Conservation (phyloP, 768 basidiomycete species). For the Tulasnella sp. region DNA sequence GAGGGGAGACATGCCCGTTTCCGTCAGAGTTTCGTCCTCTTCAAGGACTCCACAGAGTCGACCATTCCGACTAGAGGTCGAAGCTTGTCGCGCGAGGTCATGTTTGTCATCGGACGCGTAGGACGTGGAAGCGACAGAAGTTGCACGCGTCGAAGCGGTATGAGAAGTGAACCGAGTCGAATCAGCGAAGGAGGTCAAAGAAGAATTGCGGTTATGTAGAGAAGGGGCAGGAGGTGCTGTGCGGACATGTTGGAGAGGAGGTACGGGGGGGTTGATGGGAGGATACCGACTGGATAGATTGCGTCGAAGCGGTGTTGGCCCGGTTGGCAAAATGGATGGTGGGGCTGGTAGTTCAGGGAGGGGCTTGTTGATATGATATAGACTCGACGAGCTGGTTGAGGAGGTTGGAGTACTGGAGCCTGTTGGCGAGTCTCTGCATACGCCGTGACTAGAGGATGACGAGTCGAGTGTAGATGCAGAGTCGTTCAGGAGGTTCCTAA, state of each 20-base stretch:
- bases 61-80: neutral
- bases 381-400: neutral
- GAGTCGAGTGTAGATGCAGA: neutral
- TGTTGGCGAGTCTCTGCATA: neutral
- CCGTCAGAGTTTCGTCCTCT: neutral
- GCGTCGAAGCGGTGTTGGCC: neutral
- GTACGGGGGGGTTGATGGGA: too few relatives aligned
- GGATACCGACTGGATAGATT: slow-evolving; percentile 4
- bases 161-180: slow-evolving; percentile 1
- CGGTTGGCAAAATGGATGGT: neutral
- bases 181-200: slow-evolving; percentile 9
- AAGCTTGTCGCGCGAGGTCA: neutral
- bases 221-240: neutral
- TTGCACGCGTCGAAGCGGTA: neutral
- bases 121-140: slow-evolving; percentile 1
- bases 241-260: too few relatives aligned
- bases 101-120: neutral
- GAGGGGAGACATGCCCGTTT: too few relatives aligned
- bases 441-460: neutral
- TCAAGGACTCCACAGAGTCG: neutral
- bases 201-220: slow-evolving; percentile 6
- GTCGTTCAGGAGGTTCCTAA: neutral
- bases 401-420: neutral
- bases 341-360: neutral
- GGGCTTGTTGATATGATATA: neutral